A percentile compares a stretch with the other conserved stretches of the same genome.
Conservation (phyloP, 2,329 filamentous ascomycete species). For the Neonectria punicea region DNA sequence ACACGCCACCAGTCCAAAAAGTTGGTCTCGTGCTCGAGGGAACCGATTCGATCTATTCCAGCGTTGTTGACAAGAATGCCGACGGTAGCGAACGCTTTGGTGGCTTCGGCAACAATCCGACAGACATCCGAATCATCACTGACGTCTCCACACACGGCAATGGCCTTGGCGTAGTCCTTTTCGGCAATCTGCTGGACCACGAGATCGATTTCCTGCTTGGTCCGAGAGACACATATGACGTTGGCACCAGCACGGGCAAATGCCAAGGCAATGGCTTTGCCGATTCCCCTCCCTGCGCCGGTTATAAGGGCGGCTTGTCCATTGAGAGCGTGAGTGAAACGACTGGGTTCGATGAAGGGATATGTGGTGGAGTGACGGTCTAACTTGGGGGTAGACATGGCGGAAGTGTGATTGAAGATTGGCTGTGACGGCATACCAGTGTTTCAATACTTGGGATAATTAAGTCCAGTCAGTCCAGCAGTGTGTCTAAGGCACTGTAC, state of each 20-base stretch:
- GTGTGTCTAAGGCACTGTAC: too few relatives aligned
- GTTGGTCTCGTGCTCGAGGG: not conserved
- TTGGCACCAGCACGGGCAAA: constrained; percentile 4
- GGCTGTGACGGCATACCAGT: too few relatives aligned
- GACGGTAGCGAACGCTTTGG: not conserved
- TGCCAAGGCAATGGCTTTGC: constrained; percentile 4
- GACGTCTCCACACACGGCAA: not conserved
- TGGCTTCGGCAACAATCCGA: not conserved
- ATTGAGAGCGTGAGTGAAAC: not conserved
- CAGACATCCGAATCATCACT: not conserved
- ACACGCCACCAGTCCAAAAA: constrained; percentile 10
- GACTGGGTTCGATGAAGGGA: not conserved
- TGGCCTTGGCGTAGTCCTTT: not conserved
- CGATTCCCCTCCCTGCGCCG: constrained; percentile 4
- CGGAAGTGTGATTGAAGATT: not conserved
- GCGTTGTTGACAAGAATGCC: constrained; percentile 11
- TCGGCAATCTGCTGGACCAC: not conserved
- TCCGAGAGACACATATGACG: constrained; percentile 8
- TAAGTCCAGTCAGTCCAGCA: too few relatives aligned
- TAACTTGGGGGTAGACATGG: not conserved
- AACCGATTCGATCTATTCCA: constrained; percentile 4
- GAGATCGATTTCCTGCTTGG: not conserved
- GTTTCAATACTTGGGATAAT: too few relatives aligned
- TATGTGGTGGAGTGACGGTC: not conserved
- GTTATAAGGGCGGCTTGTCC: not conserved